phyloP scores from a whole-genome alignment of 2,329 filamentous ascomycete genomes.

The Calonectria leucothoes region DNA sequence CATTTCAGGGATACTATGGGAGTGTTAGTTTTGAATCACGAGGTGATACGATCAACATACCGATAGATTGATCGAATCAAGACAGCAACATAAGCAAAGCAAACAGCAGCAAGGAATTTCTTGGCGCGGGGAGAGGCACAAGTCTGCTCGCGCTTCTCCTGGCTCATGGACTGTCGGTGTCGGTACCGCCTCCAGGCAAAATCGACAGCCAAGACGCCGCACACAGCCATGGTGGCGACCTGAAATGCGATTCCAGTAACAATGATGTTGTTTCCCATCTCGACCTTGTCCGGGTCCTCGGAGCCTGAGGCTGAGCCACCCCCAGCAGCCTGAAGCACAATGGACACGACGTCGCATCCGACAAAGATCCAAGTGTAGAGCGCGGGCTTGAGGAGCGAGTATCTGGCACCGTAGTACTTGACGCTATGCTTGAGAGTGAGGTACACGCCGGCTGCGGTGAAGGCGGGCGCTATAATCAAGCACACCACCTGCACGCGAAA shows the following conservation, averaged over 20 bases:
- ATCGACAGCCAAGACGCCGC: background rate
- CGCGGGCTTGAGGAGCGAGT: conserved; percentile 52
- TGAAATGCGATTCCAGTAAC: background rate
- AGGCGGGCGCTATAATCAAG: conserved; percentile 55
- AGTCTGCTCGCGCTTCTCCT: background rate
- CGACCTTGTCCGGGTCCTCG: background rate
- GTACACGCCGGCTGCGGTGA: conserved; percentile 59
- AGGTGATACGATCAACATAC: background rate
- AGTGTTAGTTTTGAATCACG: background rate
- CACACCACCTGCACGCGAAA: conserved; percentile 56
- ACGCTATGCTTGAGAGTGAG: conserved; percentile 59
- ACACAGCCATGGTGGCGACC: background rate
- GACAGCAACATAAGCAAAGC: background rate
- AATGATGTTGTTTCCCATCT: background rate
- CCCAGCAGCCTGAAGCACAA: background rate
- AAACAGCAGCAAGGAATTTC: background rate
- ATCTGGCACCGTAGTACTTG: conserved; percentile 53
- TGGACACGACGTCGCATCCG: conserved; percentile 23
- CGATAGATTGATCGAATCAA: conserved; percentile 8
- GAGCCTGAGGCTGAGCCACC: background rate
- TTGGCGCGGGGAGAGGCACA: background rate
- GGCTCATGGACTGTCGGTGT: background rate
- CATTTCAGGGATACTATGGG: conserved; percentile 68
- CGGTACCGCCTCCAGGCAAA: background rate
- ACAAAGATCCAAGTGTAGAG: conserved; percentile 53